Evolutionary conservation across 2,329 filamentous ascomycete species (phyloP), one percentile per base, ranked within the genome.

Genomic region (Penicillium sp.): DNA sequence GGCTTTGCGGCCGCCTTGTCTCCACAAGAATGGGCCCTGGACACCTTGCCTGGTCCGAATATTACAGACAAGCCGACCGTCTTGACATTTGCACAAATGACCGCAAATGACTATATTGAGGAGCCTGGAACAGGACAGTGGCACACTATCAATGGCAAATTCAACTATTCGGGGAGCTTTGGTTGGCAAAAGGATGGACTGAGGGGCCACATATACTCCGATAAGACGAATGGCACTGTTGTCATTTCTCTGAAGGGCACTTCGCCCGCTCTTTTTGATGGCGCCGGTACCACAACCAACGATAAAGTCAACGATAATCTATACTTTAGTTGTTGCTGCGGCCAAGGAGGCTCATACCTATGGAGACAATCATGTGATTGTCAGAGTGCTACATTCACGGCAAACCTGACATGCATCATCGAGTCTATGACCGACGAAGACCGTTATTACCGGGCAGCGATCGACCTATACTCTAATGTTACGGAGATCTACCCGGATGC

Each of bases 301-400:
- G 93, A 98, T 72, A 98, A 98, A 73, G 76, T 90, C 63, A 98
- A 97, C 67, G 93, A 98, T 70, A 98, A 98, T 65, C 77, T 98
- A 9, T 95, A 95, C 70, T 96, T 96, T 72, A 95, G 90, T 64
- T 98, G 93, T 72, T 98, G 93, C 69, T 98, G 93, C 70, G 93
- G 83, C 4, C 89, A 96, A 70, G 90, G 94, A 61, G 89, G 90
- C 0, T 88, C 89, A 56, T 89, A 84, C 72, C 82, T 89, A 15
- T 96, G 89, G 84, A 84, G 87, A 53, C 85, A 94, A 65, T 89
- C 95, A 49, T 98, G 93, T 70, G 86, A 95, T 67, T 98, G 93
- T 66, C 88, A 89, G 54, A 87, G 86, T 2, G 81, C 82, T 10
- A 88, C 89, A 1, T 97, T 89, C 64, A 84, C 84, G 13, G 96